phyloP scores from a whole-genome alignment of 768 basidiomycete genomes.

The Chlorophyllum brunneum region DNA sequence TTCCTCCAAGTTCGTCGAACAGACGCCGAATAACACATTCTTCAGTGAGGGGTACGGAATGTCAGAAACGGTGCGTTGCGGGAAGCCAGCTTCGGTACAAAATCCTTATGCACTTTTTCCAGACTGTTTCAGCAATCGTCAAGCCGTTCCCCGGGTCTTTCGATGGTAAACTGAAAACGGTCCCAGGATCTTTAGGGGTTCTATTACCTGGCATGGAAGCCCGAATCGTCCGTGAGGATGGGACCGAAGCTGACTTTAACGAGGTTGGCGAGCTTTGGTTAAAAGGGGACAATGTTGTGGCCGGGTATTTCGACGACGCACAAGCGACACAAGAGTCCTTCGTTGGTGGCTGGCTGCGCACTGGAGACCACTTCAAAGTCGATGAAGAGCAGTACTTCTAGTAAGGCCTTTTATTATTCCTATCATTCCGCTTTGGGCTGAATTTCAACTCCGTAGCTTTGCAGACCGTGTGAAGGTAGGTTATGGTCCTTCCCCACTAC shows the following conservation, averaged over 20 bases:
- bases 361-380: conserved; percentile 65
- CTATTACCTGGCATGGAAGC: conserved; percentile 62
- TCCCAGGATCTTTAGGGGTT: conserved; percentile 48
- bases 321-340: conserved; percentile 64
- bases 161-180: conserved; percentile 33
- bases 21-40: conserved; percentile 28
- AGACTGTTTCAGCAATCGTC: conserved; percentile 52
- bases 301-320: conserved; percentile 72
- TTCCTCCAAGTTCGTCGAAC: conserved; percentile 30
- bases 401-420: conserved; percentile 32
- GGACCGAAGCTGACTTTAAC: conserved; percentile 44
- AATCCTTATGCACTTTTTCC: neutral
- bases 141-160: conserved; percentile 43
- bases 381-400: conserved; percentile 59
- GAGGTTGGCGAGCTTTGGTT: conserved; percentile 69
- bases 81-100: neutral
- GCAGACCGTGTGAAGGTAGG: conserved; percentile 68
- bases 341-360: conserved; percentile 66
- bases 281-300: conserved; percentile 46
- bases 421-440: neutral
- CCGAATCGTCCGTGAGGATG: conserved; percentile 54
- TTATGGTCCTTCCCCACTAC: neutral
- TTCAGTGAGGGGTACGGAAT: conserved; percentile 59
- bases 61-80: conserved; percentile 53
- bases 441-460: conserved; percentile 39